Percentiles rank a stretch among this genome's conserved stretches.
phyloP scores from a whole-genome alignment of 73 alveolate species.

The Stentor roeselii region DNA sequence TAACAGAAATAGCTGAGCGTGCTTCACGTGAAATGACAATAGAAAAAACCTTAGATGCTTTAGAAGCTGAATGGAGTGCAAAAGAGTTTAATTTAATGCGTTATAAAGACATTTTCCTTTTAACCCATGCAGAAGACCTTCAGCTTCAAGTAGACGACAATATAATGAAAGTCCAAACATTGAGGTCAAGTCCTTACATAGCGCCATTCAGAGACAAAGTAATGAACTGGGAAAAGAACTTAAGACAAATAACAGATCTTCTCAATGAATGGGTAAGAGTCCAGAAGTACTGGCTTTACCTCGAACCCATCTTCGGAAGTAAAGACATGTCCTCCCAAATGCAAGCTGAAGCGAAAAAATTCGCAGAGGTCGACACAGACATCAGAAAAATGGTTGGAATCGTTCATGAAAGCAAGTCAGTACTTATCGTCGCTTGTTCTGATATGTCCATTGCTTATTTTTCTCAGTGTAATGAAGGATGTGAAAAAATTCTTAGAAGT shows the following conservation, averaged over 20 bases:
- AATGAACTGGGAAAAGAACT: constrained; percentile 64
- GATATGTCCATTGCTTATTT: constrained; percentile 57
- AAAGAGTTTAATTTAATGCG: constrained; percentile 68
- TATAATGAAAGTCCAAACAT: constrained; percentile 71
- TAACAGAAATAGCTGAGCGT: constrained; percentile 67
- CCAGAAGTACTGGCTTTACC: constrained; percentile 69
- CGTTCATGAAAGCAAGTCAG: constrained; percentile 66
- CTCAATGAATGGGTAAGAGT: constrained; percentile 88
- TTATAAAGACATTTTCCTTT: constrained; percentile 58
- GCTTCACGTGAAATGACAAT: constrained; percentile 81
- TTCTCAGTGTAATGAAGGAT: constrained; percentile 63
- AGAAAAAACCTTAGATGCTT: constrained; percentile 70
- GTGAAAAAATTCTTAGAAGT: constrained; percentile 79
- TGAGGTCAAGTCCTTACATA: constrained; percentile 78
- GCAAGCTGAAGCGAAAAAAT: constrained; percentile 76
- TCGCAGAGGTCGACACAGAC: constrained; percentile 67
- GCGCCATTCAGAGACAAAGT: constrained; percentile 73
- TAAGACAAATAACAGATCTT: constrained; percentile 72
- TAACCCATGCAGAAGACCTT: constrained; percentile 81
- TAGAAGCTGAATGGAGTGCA: constrained; percentile 75
- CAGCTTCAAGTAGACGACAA: constrained; percentile 73
- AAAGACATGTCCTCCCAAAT: constrained; percentile 80
- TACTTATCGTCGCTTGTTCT: constrained; percentile 66
- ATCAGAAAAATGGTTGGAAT: constrained; percentile 67
- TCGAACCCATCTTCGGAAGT: constrained; percentile 82